These are phyloP conservation scores for Naganishia onofrii DNA, from an alignment of 768 basidiomycete species.

Conservation along the genomic window DNA sequence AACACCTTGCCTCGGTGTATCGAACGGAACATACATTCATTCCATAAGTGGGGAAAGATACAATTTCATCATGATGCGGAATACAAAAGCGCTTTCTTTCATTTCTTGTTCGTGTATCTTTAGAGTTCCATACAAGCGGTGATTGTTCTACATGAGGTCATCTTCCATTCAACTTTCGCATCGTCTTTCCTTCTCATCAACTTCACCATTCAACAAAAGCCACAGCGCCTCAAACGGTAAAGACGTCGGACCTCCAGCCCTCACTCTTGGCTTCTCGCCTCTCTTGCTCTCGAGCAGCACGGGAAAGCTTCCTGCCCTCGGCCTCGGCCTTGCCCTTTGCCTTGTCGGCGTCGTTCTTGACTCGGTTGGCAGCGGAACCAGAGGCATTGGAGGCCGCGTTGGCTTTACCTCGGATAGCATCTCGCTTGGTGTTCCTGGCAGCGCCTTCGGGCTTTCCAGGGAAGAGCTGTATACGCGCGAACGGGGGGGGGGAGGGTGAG, in stretches of 20 bases:
- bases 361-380: slow-evolving; percentile 32
- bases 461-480: slow-evolving; percentile 40
- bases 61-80: not conserved
- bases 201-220: no score
- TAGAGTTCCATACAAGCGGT: slow-evolving; percentile 1
- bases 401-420: slow-evolving; percentile 44
- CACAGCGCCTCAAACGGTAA: slow-evolving; percentile 48
- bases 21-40: no score
- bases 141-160: not conserved
- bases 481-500: no score
- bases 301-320: slow-evolving; percentile 44
- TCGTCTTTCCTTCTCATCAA: not conserved
- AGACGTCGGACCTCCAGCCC: slow-evolving; percentile 50
- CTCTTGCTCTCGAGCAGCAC: slow-evolving; percentile 42
- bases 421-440: slow-evolving; percentile 44
- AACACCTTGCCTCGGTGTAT: no score
- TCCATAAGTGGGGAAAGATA: not conserved
- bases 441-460: slow-evolving; percentile 48
- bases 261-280: slow-evolving; percentile 44
- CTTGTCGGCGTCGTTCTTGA: slow-evolving; percentile 43
- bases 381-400: slow-evolving; percentile 43
- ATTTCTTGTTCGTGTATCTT: slow-evolving; percentile 5
- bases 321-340: slow-evolving; percentile 44
- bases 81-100: not conserved
- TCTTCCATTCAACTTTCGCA: no score